phyloP scores from a whole-genome alignment of 257 asterid species.

The Hygrophila difformis region DNA sequence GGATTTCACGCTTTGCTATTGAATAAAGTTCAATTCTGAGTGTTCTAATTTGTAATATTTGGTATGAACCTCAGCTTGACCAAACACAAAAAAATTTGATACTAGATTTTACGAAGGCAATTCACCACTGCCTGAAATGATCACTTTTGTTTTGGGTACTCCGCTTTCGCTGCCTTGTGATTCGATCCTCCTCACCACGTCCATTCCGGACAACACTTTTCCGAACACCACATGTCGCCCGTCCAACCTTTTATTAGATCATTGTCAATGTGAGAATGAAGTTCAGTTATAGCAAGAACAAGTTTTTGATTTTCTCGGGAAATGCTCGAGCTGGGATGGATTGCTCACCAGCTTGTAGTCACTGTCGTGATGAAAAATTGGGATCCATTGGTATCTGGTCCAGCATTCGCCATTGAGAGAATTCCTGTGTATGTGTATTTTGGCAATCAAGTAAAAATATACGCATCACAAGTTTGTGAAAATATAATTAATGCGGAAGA shows the following conservation, averaged over 20 bases:
- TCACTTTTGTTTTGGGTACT: conserved; percentile 46
- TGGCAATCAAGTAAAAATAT: not conserved
- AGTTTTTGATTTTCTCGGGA: not conserved
- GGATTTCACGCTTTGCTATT: too few species aligned
- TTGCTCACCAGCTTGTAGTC: conserved; percentile 58
- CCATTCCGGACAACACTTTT: conserved; percentile 85
- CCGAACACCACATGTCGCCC: conserved; percentile 92
- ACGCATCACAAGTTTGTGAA: not conserved
- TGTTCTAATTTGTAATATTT: too few species aligned
- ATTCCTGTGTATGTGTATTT: conserved; percentile 29
- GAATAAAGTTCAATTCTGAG: too few species aligned
- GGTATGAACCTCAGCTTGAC: too few species aligned
- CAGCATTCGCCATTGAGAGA: conserved; percentile 90
- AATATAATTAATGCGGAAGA: not conserved
- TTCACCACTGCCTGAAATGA: conserved; percentile 65
- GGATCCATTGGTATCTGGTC: conserved; percentile 85
- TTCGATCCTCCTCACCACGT: conserved; percentile 64
- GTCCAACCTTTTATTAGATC: conserved; percentile 66
- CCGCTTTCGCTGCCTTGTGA: conserved; percentile 58
- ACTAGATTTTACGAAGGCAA: conserved; percentile 38
- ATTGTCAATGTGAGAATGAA: not conserved
- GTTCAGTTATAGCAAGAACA: not conserved
- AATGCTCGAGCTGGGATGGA: not conserved
- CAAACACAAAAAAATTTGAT: too few species aligned
- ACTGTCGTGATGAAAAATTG: conserved; percentile 81